Conservation (phyloP, 2,329 filamentous ascomycete genomes). For the Metarhizium brunneum region DNA sequence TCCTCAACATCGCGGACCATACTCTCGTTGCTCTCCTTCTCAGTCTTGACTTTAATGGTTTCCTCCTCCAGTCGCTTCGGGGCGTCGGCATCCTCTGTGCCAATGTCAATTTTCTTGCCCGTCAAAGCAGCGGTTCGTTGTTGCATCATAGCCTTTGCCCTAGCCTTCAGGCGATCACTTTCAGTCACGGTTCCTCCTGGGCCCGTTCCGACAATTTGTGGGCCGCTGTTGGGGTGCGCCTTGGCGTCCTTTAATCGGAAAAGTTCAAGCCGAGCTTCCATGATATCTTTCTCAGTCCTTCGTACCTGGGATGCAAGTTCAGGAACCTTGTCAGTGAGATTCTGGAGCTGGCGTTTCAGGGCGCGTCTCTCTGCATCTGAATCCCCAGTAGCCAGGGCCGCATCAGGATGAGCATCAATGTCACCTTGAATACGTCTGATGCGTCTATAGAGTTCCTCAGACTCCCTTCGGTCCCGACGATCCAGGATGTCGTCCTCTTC, state of each 20-base stretch:
- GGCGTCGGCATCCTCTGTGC: constrained; percentile 65
- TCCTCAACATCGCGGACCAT: constrained; percentile 98
- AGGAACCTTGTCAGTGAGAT: constrained; percentile 79
- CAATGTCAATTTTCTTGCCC: constrained; percentile 64
- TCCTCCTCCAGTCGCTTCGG: constrained; percentile 85
- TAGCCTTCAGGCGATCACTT: constrained; percentile 85
- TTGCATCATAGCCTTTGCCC: constrained; percentile 98
- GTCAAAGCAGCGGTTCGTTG: constrained; percentile 88
- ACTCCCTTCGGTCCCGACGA: constrained; percentile 80
- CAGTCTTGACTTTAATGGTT: constrained; percentile 66
- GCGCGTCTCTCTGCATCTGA: constrained; percentile 81
- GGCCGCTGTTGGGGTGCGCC: constrained; percentile 71
- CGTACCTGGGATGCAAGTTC: constrained; percentile 88
- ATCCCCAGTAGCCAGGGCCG: constrained; percentile 59
- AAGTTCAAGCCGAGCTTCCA: constrained; percentile 82
- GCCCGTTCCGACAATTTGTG: constrained; percentile 81
- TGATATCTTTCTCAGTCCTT: constrained; percentile 82
- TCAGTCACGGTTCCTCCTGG: constrained; percentile 87
- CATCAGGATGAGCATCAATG: constrained; percentile 81
- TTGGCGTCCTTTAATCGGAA: constrained; percentile 93
- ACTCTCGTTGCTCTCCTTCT: constrained; percentile 87
- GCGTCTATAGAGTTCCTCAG: constrained; percentile 86
- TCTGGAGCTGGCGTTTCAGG: constrained; percentile 82
- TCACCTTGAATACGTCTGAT: constrained; percentile 90
- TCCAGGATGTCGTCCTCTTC: constrained; percentile 93